These are phyloP conservation scores for Aleurites moluccanus DNA, from an alignment of 441 rosid genomes.

Conservation along the genomic window DNA sequence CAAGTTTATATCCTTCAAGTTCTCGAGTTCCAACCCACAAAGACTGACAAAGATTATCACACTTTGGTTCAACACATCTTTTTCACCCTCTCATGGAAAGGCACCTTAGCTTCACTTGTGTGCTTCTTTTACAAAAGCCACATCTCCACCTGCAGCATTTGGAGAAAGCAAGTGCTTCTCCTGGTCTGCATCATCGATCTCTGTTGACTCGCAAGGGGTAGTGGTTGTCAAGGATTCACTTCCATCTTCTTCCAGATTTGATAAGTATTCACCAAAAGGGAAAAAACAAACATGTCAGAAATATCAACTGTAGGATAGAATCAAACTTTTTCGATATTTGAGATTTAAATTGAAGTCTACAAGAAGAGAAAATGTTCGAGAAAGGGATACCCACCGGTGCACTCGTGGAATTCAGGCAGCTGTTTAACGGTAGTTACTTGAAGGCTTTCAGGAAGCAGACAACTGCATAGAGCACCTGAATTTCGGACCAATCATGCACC, in stretches of 20 bases:
- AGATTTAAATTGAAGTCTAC: not conserved
- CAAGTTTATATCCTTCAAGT: constrained; percentile 5
- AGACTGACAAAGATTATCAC: constrained; percentile 4
- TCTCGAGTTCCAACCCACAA: constrained; percentile 1
- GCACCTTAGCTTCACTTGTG: constrained; percentile 27
- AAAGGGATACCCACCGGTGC: constrained; percentile 33
- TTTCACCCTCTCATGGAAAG: constrained; percentile 1
- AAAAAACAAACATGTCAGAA: not conserved
- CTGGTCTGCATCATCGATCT: constrained; percentile 47
- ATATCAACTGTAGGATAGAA: not conserved
- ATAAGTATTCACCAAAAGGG: constrained; percentile 15
- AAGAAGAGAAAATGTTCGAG: not conserved
- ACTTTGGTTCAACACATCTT: not conserved
- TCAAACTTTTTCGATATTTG: not conserved
- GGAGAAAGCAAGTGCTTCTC: constrained; percentile 60
- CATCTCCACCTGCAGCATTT: constrained; percentile 31
- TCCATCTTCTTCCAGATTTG: constrained; percentile 41
- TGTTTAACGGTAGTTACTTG: constrained; percentile 71
- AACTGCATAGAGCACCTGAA: constrained; percentile 67
- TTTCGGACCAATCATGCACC: constrained; percentile 10
- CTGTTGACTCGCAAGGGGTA: constrained; percentile 41
- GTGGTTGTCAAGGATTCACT: constrained; percentile 42
- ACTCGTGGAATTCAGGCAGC: constrained; percentile 59
- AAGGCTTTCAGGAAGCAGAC: constrained; percentile 82
- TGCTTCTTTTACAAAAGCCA: constrained; percentile 54